Evolutionary conservation across 2,329 filamentous ascomycete genomes (phyloP), one percentile per base, ranked within the genome.

Genomic region (Chaetomiaceae sp.): DNA sequence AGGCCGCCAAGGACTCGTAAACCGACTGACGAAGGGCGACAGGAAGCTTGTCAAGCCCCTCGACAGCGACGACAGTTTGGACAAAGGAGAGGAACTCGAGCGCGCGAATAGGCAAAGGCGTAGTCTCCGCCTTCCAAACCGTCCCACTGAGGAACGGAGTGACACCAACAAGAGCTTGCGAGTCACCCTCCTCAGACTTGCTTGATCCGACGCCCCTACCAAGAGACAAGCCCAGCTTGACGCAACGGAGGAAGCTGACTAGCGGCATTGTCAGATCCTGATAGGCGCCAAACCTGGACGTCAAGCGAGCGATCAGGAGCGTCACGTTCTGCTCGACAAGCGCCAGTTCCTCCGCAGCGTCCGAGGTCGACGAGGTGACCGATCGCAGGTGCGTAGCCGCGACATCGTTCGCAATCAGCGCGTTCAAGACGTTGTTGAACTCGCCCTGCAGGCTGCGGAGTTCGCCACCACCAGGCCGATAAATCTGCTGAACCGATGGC

Each of bases 241-340:
- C 73, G 61, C 89, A 89, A 54, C 87, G 83, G 39, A 97, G 75
- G 59, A 96, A 87, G 48, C 87, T 89, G 40, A 90, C 77, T 11
- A 90, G 79, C 4, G 90, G 91, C 40, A 81, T 77, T 0, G 87
- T 88, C 61, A 97, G 82, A 65, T 99, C 94, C 56, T 90, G 88
- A 64, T 96, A 97, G 14, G 84, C 83, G 36, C 84, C 80, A 65
- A 91, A 95, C 33, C 83, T 78, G 27, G 81, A 75, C 1, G 77
- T 79, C 7, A 99, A 77, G 40, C 91, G 82, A 50, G 79, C 74
- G 46, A 88, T 81, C 36, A 96, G 81, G 57, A 88, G 83, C 6
- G 75, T 72, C n/a, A 94, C 72, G 51, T 80, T 82, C 56, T 77
- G 73, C 50, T 74, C 74, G 15, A 83, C 69, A 2, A 83, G 72